Base-by-base conservation (phyloP, 2,329 filamentous ascomycete genomes). In the Aspergillus sp. region DNA sequence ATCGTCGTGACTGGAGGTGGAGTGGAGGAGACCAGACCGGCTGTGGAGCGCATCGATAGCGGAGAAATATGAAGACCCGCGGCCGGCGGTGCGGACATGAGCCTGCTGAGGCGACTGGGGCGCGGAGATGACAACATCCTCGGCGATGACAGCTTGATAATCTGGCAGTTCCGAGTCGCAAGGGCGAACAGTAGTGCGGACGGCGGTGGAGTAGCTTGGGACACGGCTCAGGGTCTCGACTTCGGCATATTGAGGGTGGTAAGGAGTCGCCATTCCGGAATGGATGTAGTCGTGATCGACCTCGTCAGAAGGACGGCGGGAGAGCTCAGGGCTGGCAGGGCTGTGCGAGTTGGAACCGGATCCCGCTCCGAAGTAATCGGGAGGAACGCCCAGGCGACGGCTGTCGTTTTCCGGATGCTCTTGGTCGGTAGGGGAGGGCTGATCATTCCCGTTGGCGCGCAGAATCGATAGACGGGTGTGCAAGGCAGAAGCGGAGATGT, bases 141-240 rank as follows among this genome's bases (percentile, higher is more conserved):
- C 68, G 7, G 73, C 70, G 25, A 74, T 69, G 13, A 85, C 88
- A 2, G 88, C 84, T 58, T 83, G 78, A 70, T 92, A 92, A 70
- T 90, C 87, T 0, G 90, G 90, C 5, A 91, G 81, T 12, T 75
- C 75, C 5, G 79, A 74, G 32, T 81, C 80, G 21, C 82, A 81
- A 6, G 81, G 80, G 36, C 84, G 82, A 15, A 86, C 84, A 5
- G 87, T 85, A 0, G 87, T 85, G 64, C 85, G 86, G 25, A 92
- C 85, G 0, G 90, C 90, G 1, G 90, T 92, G 15, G 85, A 84
- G 72, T 93, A 93, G 59, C 90, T 92, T 1, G 90, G 90, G 2
- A 93, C 90, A 65, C 89, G 89, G 72, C 83, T 89, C 45, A 92
- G 78, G 64, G 87, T 84, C 51, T 84, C 83, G 65, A 91, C 77